These are phyloP conservation scores for Rhodotorula diobovata DNA, from an alignment of 768 basidiomycete species.

Conservation along the genomic window DNA sequence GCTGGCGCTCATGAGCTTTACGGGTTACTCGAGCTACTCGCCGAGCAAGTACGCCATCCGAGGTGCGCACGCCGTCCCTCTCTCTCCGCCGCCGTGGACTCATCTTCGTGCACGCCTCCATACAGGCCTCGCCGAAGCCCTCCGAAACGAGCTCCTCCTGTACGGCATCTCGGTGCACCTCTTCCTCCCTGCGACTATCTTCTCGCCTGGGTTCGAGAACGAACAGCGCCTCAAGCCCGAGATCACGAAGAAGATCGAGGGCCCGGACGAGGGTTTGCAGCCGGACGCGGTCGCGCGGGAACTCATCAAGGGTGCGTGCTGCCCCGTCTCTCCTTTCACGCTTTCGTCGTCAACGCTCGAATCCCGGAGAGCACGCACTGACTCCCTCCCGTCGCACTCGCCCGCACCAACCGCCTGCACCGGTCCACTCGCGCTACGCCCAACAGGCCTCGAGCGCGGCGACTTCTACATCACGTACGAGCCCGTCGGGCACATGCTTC, in stretches of 20 bases:
- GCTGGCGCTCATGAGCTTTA: slow-evolving; percentile 67
- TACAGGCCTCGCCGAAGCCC: slow-evolving; percentile 72
- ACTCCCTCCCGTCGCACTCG: not conserved
- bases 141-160: slow-evolving; percentile 71
- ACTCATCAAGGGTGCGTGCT: slow-evolving; percentile 58
- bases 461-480: slow-evolving; percentile 72
- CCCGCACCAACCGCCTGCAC: not conserved
- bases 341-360: too few species aligned
- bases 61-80: slow-evolving; percentile 54
- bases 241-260: slow-evolving; percentile 71
- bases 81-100: not conserved
- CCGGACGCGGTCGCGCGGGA: slow-evolving; percentile 61
- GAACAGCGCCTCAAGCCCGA: slow-evolving; percentile 74
- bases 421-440: too few species aligned
- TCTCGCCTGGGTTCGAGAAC: slow-evolving; percentile 63
- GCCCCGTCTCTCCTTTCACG: not conserved
- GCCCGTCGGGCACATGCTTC: slow-evolving; percentile 63
- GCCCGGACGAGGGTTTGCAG: slow-evolving; percentile 60
- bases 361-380: not conserved
- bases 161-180: slow-evolving; percentile 75
- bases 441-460: slow-evolving; percentile 66
- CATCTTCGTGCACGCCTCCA: not conserved
- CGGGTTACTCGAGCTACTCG: slow-evolving; percentile 74
- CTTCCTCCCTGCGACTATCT: slow-evolving; percentile 78
- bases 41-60: slow-evolving; percentile 80